These are phyloP conservation scores for Aegilops umbellulata DNA, from an alignment of 176 grass and related monocot genomes.

Conservation along the genomic window DNA sequence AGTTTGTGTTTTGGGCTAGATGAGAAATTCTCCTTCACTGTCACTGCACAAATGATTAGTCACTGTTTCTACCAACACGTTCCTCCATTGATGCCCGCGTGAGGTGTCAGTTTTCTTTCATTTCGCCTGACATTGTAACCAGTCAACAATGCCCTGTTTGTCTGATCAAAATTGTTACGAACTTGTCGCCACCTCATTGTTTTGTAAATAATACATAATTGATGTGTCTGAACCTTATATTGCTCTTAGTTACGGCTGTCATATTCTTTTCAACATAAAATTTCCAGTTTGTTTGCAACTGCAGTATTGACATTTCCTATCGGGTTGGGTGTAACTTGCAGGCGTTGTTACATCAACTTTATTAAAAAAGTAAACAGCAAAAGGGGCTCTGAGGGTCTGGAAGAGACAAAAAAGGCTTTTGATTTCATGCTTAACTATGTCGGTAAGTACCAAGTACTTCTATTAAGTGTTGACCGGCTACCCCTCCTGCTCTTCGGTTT, in stretches of 20 bases:
- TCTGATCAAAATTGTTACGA: background rate
- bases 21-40: background rate
- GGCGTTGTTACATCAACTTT: constrained; percentile 91
- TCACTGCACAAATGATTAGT: background rate
- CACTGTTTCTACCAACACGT: background rate
- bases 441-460: constrained; percentile 41
- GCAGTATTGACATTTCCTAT: constrained; percentile 5
- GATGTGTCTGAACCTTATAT: background rate
- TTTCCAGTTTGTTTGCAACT: background rate
- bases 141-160: background rate
- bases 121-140: background rate
- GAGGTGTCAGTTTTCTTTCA: background rate
- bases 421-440: constrained; percentile 96
- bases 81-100: background rate
- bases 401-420: constrained; percentile 94
- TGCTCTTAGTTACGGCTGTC: background rate
- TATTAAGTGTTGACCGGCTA: background rate
- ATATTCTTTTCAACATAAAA: background rate
- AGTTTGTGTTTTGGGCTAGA: background rate
- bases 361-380: constrained; percentile 80
- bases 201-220: background rate
- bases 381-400: constrained; percentile 72
- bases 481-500: background rate
- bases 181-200: background rate
- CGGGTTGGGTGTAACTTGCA: constrained; percentile 38